These are phyloP conservation scores for Flaveria trinervia DNA, from an alignment of 129 eudicot genomes.

Conservation along the genomic window DNA sequence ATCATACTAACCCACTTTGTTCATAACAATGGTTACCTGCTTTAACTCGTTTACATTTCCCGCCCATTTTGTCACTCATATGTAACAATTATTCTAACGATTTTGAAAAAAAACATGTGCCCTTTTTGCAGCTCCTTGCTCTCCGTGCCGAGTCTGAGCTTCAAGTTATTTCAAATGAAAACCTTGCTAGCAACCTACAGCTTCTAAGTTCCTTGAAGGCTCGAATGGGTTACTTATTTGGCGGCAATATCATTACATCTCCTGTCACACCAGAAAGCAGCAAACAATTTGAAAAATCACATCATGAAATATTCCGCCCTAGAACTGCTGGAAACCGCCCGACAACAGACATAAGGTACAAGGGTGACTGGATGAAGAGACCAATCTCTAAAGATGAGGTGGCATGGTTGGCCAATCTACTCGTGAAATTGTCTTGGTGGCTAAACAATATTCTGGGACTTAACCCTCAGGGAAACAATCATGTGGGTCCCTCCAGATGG, in stretches of 20 bases:
- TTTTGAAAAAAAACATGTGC: background rate
- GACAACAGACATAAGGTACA: constrained; percentile 51
- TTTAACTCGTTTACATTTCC: background rate
- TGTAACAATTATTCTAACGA: background rate
- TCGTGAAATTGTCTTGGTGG: constrained; percentile 62
- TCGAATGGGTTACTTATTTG: constrained; percentile 58
- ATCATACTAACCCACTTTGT: background rate
- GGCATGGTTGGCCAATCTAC: constrained; percentile 86
- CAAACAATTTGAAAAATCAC: constrained; percentile 38
- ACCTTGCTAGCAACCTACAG: constrained; percentile 52
- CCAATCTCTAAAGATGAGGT: constrained; percentile 82
- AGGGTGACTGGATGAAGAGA: constrained; percentile 91
- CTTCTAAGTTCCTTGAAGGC: constrained; percentile 57
- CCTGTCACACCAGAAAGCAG: constrained; percentile 34
- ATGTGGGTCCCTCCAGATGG: constrained; percentile 32
- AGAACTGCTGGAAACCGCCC: constrained; percentile 53
- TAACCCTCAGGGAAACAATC: constrained; percentile 35
- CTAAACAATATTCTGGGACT: constrained; percentile 68
- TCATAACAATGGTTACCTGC: background rate
- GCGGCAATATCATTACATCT: constrained; percentile 44
- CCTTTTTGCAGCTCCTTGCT: constrained; percentile 70
- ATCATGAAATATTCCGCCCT: constrained; percentile 71
- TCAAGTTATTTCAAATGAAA: constrained; percentile 58
- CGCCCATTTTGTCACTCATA: background rate
- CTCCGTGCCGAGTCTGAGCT: constrained; percentile 91